Evolutionary conservation across 2,329 filamentous ascomycete genomes (phyloP).

Genomic region (Aspergillus felis): DNA sequence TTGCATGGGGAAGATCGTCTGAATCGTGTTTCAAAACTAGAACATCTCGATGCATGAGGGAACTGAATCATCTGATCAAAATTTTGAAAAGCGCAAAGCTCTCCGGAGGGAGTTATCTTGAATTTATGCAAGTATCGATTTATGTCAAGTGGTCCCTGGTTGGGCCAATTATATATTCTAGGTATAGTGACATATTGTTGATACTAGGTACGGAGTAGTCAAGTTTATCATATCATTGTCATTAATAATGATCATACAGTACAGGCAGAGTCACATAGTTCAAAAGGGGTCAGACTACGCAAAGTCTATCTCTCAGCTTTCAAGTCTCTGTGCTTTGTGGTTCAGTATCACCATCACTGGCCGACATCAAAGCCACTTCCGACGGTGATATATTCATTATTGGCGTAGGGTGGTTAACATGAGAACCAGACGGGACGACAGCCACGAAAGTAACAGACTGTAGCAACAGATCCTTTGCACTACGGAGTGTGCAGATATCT

Average conservation of each 20-base stretch:
- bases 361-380: not conserved
- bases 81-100: not conserved
- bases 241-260: not conserved
- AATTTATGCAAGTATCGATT: not conserved
- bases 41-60: not conserved
- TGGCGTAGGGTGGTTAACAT: not conserved
- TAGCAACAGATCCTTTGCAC: not conserved
- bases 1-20: too few species aligned
- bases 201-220: too few species aligned
- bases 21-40: too few species aligned
- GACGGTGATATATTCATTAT: not conserved
- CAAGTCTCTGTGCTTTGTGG: too few species aligned
- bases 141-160: not conserved
- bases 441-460: not conserved
- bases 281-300: not conserved
- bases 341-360: not conserved
- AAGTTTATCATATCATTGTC: not conserved
- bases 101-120: not conserved
- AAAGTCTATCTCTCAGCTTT: not conserved
- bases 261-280: not conserved
- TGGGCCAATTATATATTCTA: not conserved
- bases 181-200: not conserved
- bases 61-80: not conserved
- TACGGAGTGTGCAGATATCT: too few species aligned
- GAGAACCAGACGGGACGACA: not conserved